phyloP scores from a whole-genome alignment of 2,329 filamentous ascomycete genomes.

The Myotisia sp. region DNA sequence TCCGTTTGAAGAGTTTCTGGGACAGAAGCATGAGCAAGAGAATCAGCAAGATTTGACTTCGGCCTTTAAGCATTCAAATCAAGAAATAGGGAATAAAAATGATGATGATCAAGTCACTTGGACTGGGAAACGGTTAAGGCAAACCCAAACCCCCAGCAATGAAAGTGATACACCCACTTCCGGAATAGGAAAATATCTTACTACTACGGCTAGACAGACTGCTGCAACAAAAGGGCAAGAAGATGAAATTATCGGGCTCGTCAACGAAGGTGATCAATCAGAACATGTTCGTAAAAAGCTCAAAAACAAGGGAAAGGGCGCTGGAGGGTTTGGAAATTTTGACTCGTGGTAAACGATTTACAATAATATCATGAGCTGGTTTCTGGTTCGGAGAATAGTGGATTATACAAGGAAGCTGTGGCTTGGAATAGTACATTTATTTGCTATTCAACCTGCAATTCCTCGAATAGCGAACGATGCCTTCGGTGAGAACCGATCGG shows the following conservation, averaged over 20 bases:
- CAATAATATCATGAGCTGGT: no score
- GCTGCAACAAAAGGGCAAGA: slow-evolving; percentile 21
- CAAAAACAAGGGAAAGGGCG: slow-evolving; percentile 44
- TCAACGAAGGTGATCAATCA: slow-evolving; percentile 46
- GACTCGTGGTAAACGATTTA: slow-evolving; percentile 75
- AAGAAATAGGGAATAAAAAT: slow-evolving; percentile 24
- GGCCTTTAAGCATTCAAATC: neutral
- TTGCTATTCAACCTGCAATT: no score
- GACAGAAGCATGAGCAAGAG: slow-evolving; percentile 54
- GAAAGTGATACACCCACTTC: no score
- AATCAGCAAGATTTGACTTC: slow-evolving; percentile 29
- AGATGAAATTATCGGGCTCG: slow-evolving; percentile 47
- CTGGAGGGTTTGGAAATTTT: slow-evolving; percentile 86
- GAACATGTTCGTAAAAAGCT: slow-evolving; percentile 69
- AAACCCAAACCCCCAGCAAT: slow-evolving; percentile 35
- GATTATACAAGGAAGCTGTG: no score
- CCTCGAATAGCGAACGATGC: no score
- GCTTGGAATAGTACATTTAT: no score
- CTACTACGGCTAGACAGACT: slow-evolving; percentile 43
- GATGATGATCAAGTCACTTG: slow-evolving; percentile 87
- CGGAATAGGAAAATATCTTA: slow-evolving; percentile 72
- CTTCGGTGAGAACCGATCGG: no score
- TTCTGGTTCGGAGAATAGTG: no score
- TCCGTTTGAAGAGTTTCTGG: slow-evolving; percentile 86
- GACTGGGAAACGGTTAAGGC: slow-evolving; percentile 82